Percentiles rank a stretch among this genome's conserved stretches.
Conservation (phyloP, 2,329 filamentous ascomycete genomes). For the Stachybotrys elegans region DNA sequence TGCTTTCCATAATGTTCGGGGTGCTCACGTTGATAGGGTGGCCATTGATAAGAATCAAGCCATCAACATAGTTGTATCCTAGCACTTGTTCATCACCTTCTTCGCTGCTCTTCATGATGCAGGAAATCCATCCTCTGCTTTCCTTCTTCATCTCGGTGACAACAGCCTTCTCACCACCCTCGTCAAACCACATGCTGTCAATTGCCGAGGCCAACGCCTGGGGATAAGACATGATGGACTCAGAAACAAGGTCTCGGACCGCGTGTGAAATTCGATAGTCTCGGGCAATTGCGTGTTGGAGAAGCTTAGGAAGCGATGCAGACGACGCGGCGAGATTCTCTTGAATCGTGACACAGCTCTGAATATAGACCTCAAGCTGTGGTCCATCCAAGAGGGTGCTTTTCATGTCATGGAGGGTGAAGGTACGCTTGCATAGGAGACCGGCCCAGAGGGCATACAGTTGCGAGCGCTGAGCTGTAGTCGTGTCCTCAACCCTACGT, state of each 20-base stretch:
- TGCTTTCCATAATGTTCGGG: not conserved
- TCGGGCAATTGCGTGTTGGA: slow-evolving; percentile 14
- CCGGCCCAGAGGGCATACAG: slow-evolving; percentile 49
- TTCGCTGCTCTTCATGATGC: slow-evolving; percentile 7
- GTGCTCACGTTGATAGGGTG: slow-evolving; percentile 20
- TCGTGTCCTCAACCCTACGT: slow-evolving; percentile 28
- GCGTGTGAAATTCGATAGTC: slow-evolving; percentile 16
- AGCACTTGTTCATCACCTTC: slow-evolving; percentile 11
- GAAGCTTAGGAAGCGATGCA: slow-evolving; percentile 9
- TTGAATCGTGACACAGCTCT: slow-evolving; percentile 16
- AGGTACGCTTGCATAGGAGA: slow-evolving; percentile 45
- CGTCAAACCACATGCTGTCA: slow-evolving; percentile 15
- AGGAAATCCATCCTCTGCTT: slow-evolving; percentile 11
- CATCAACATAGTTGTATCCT: slow-evolving; percentile 25
- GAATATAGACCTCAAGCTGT: slow-evolving; percentile 13
- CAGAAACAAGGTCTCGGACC: slow-evolving; percentile 7
- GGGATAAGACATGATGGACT: slow-evolving; percentile 7
- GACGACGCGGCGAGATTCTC: slow-evolving; percentile 19
- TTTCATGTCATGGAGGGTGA: slow-evolving; percentile 10
- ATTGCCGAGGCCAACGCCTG: slow-evolving; percentile 12
- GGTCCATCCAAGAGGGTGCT: slow-evolving; percentile 5
- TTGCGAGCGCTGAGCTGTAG: slow-evolving; percentile 26
- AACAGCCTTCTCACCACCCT: slow-evolving; percentile 4
- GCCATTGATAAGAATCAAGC: slow-evolving; percentile 27
- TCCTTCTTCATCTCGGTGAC: slow-evolving; percentile 6